Conservation (phyloP, 345 rosid genomes). For the Ailanthus altissimus region DNA sequence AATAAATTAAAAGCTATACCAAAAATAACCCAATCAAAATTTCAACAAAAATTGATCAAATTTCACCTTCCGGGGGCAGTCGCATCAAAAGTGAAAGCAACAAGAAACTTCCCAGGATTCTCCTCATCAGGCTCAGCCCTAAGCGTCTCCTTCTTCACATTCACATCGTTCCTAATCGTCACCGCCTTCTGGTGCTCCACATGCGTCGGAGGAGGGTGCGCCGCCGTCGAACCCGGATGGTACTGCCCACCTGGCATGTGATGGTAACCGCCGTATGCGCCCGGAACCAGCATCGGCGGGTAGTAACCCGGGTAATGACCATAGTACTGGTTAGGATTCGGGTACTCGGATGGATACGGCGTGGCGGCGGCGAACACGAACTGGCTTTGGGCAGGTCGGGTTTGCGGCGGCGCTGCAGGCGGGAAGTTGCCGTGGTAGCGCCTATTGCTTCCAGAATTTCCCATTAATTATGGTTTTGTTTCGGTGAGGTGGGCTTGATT, state of each 20-base stretch:
- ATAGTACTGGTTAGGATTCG: slow-evolving; percentile 30
- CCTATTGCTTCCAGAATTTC: slow-evolving; percentile 34
- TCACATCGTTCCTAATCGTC: slow-evolving; percentile 51
- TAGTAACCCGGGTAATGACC: slow-evolving; percentile 32
- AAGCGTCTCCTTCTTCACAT: slow-evolving; percentile 51
- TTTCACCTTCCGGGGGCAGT: slow-evolving; percentile 49
- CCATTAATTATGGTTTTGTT: slow-evolving; percentile 19
- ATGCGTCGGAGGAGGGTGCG: slow-evolving; percentile 29
- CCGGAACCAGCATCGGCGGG: slow-evolving; percentile 26
- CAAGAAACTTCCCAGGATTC: slow-evolving; percentile 43
- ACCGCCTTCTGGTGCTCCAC: slow-evolving; percentile 60
- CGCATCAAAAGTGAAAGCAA: slow-evolving; percentile 55
- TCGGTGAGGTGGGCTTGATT: neutral
- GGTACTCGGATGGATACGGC: slow-evolving; percentile 45
- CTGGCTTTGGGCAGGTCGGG: slow-evolving; percentile 34
- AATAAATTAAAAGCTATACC: neutral
- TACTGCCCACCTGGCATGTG: slow-evolving; percentile 33
- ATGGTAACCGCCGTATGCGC: slow-evolving; percentile 32
- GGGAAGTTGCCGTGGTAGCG: slow-evolving; percentile 29
- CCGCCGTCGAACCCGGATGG: slow-evolving; percentile 17
- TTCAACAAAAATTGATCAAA: neutral
- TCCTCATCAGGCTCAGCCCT: slow-evolving; percentile 41
- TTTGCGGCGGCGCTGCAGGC: slow-evolving; percentile 20
- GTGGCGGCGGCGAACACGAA: slow-evolving; percentile 44
- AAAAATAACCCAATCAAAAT: neutral